Base-by-base conservation (phyloP, 257 asterid genomes). In the Coffea eugenioides region DNA sequence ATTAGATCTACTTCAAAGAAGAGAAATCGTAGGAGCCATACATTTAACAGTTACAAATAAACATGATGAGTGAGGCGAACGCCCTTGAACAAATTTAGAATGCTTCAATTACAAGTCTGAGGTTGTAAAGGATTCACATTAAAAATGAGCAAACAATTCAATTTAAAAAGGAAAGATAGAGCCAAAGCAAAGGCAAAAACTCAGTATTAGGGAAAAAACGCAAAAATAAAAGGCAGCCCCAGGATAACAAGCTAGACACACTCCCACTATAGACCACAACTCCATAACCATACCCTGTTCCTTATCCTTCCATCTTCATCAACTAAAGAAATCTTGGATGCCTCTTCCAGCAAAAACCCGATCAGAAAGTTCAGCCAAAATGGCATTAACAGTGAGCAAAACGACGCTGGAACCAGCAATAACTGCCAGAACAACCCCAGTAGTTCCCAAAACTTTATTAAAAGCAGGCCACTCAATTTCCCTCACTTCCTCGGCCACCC, bases 391-490 rank as follows among this genome's bases (percentile, higher is more conserved):
- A 75, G 99, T 96, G 3, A 94, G 92, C 93, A 94, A 88, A 91
- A 96, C 97, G 85, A 96, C 93, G 77, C 97, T 92, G n/a, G 98
- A 91, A 2, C 97, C 97, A 8, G 97, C 98, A 79, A 96, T 92
- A 23, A 96, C 93, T 12, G 97, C 98, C 66, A 96, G 39, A 73
- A 96, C 99, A 8, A 91, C 95, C 15, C 95, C 97, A 16, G 98
- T 94, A 3, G 92, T 96, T 1, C 97, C 97, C 93, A 96, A 62
- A 2, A 95, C 99, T 78, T 89, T 90, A 61, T 74, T 80, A 69
- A 94, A 95, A 75, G 86, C 89, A n/a, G 97, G 98, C 98, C 97
- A 94, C 88, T 95, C 97, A 61, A 95, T 95, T 84, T 95, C 99
- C 51, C 85, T 81, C 68, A 92, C 88, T 85, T 95, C 97, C 87